Evolutionary conservation across 306 rosid genomes (phyloP), one percentile per base, ranked within the genome.

Genomic region (Echinosophora koreensis): DNA sequence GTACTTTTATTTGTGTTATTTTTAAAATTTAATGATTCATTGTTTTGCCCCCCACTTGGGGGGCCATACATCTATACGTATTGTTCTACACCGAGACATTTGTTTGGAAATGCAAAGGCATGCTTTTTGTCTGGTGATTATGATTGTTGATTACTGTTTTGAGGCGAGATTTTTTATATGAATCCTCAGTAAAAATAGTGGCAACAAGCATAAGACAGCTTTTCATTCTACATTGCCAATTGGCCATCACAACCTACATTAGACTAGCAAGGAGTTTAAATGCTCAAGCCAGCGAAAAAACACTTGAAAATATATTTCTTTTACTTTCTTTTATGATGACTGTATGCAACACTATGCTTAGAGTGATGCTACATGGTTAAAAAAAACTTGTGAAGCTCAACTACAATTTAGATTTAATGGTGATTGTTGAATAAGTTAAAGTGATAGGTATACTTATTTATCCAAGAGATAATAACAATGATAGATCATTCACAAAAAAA

Each of bases 101-200:
- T 14, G 32, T 38, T 52, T 69, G 64, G 66, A 79, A 70, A 51
- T 80, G 17, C 74, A 16, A 65, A 71, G 42, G 69, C 16, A 32
- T 18, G 54, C 16, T 22, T 71, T 60, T 71, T 61, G 66, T 61
- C 61, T 9, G n/a, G 73, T 61, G 32, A 70, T 7, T 50, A 10
- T 51, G 47, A 5, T 52, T 51, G 28, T 38, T 5, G 28, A 51
- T 51, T 50, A 38, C 55, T 38, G 42, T 35, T 37, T 59, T 17
- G 17, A 22, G 5, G 64, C 2, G 0, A 44, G 3, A 49, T 34
- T 2, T 42, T 6, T 62, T 16, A 62, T 14, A 6, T 14, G 17
- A 67, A 54, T 44, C 14, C 35, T 30, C 28, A n/a, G n/a, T 22
- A 18, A 15, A 35, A 42, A 59, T 57, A 46, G 54, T 57, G 18